Conservation (phyloP, 108 stramenopile species). For the Nitzschia putrida region DNA sequence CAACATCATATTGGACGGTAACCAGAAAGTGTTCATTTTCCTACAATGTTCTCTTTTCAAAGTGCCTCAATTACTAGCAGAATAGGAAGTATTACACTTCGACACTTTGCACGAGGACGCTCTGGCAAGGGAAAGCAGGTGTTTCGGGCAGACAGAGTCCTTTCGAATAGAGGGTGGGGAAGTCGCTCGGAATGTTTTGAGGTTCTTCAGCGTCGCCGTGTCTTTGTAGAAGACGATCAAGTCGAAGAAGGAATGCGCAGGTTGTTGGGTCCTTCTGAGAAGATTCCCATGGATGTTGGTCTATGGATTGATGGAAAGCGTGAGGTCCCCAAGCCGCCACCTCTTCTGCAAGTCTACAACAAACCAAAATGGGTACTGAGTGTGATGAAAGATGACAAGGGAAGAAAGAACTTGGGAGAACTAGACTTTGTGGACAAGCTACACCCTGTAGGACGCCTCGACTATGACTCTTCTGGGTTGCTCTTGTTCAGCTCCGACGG, state of each 20-base stretch:
- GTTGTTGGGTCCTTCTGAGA: slow-evolving; percentile 60
- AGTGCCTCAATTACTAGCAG: too few relatives aligned
- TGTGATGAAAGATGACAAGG: slow-evolving; percentile 69
- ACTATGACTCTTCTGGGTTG: slow-evolving; percentile 85
- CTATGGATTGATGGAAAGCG: slow-evolving; percentile 68
- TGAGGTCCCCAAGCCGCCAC: slow-evolving; percentile 58
- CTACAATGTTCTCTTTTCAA: too few relatives aligned
- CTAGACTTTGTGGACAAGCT: slow-evolving; percentile 41
- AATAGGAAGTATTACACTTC: too few relatives aligned
- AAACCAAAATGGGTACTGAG: slow-evolving; percentile 85
- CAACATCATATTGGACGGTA: too few relatives aligned
- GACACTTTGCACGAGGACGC: too few relatives aligned
- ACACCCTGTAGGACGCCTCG: slow-evolving; percentile 86
- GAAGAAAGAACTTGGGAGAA: slow-evolving; percentile 44
- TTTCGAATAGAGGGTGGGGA: slow-evolving; percentile 73
- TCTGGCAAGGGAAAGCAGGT: neutral
- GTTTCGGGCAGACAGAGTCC: slow-evolving; percentile 74
- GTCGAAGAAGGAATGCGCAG: slow-evolving; percentile 7
- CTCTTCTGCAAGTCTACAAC: slow-evolving; percentile 68
- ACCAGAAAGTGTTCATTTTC: too few relatives aligned
- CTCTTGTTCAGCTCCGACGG: slow-evolving; percentile 76
- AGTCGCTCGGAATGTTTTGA: slow-evolving; percentile 71
- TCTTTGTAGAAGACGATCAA: slow-evolving; percentile 40
- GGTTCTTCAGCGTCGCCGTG: slow-evolving; percentile 59
- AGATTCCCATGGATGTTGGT: slow-evolving; percentile 57